Base-by-base conservation (phyloP, 768 basidiomycete species). In the Lactarius deliciosus region DNA sequence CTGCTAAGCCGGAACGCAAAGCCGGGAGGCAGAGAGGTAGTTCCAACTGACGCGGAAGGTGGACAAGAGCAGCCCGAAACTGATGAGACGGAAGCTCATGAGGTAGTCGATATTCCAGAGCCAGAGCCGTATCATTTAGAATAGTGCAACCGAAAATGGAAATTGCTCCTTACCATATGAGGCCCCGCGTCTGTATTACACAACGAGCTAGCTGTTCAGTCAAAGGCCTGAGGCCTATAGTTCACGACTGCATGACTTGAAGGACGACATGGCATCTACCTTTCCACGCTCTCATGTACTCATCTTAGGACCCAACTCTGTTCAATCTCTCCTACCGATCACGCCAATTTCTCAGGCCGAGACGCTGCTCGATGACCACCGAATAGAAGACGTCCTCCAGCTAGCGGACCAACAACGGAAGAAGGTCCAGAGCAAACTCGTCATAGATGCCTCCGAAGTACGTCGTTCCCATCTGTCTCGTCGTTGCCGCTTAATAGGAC, bases 271-370 rank as follows among this genome's bases (percentile, higher is more conserved):
- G 69, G 47, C 69, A 18, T 59, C 74, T 20, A 80, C 81, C 40
- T 88, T 86, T 79, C 85, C 86, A 68, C 86, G 85, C 64, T 89
- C 90, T n/a, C 81, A 80, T 36, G 78, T 91, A 32, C 83, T 93
- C 50, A 77, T 92, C 5, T 80, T 90, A 40, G 86, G 85, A 9
- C 72, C 79, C 47, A 85, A 83, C 70, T 84, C 83, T 9, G 75
- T 92, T 16, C 80, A 86, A 53, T 85, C 89, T 3, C 82, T 92
- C 16, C 82, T 90, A 10, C 88, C 87, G 0, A 85, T 89, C 5
- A 89, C 90, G 0, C 79, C 90, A 54, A 85, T 88, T 60, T 86
- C 89, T 1, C 91, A 91, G 74, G 83, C 85, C 25, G 90, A 91
- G 69, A 82, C 86, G 0, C 75, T 92, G 40, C 80, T 94, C 20